Base-by-base conservation (phyloP, 2,329 filamentous ascomycete species). In the Bipolaris victoriae region DNA sequence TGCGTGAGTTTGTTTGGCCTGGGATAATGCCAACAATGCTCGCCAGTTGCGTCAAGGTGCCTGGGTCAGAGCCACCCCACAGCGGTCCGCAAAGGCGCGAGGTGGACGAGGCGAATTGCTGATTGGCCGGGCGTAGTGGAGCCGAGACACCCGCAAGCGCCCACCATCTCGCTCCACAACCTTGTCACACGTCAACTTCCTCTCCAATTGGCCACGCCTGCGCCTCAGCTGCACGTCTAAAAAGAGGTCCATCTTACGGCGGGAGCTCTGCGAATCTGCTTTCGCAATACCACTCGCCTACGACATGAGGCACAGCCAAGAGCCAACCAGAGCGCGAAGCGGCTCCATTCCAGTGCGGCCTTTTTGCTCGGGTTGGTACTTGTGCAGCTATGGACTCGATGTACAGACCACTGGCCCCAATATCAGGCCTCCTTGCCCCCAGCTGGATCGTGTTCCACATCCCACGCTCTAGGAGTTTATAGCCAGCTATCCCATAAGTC, bases 381-480 rank as follows among this genome's bases (percentile, higher is more conserved):
- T 57, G 64, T 72, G 71, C 69, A 68, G 66, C 31, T 49, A 49
- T 47, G 16, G 65, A 66, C 64, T 66, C 65, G 58, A 63, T 60
- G 56, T 60, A 44, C 35, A 49, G 33, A 36, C 41, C 49, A 60
- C 60, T 24, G 49, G 61, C 65, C 58, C 59, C 51, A 55, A 67
- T 74, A 73, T 71, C 64, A 72, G 65, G 60, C 67, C 70, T 62
- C 33, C 47, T 52, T 50, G 64, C 62, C 72, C 70, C 67, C 63
- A 24, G 47, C 43, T 31, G 56, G 46, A 45, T 16, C 22, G 35
- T 50, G 33, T 37, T 31, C 37, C 33, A 18, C 24, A 48, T 20
- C 44, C 53, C 36, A 49, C 37, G 40, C 45, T 47, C 11, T 15
- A 47, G 36, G 37, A 40, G 43, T 48, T 57, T 40, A 44, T 52